Base-by-base conservation (phyloP, 169 alveolate genomes). In the Plasmodium vivax region DNA sequence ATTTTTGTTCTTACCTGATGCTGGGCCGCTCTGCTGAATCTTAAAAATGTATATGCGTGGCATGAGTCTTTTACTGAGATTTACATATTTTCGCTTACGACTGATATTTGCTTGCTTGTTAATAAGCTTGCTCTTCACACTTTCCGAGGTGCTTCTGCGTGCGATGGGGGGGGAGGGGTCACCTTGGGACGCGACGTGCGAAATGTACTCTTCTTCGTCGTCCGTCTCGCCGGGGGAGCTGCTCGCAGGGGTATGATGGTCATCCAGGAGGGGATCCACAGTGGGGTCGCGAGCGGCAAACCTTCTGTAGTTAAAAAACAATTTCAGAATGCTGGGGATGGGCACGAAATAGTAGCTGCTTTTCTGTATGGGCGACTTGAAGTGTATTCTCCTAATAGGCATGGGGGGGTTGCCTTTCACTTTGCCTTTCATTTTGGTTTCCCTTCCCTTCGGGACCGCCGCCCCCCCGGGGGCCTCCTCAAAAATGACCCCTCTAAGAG, bases 361-460 rank as follows among this genome's bases (percentile, higher is more conserved):
- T 16, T 87, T 87, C 68, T 87, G 45, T 32, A 36, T 87, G 58
- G 71, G 36, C 43, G 93, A 36, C 32, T 87, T 79, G 27, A 87
- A 87, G 43, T 87, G 62, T 47, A 87, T 87, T 71, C 32, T 41
- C 45, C 34, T n/a, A 75, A 54, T 75, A 36, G 6, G 34, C 72
- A 82, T 3, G 0, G 10, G 36, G 32, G 77, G 34, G 77, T 6
- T 19, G 1, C 8, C 10, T 68, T 23, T 23, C 77, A 19, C 23
- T 68, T 68, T 68, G 38, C 9, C 14, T 51, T 73, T 36, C 43
- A 4, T 68, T 68, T 68, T 68, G 38, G 23, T 51, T 51, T 73
- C 36, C 43, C 77, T 30, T 0, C n/a, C 38, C n/a, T 19, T 54
- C 19, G 14, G n/a, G 62, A 6, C 0, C 2, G 23, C 8, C 47